Base-by-base conservation (phyloP, 495 filamentous ascomycete species). In the Aspergillus wentii region DNA sequence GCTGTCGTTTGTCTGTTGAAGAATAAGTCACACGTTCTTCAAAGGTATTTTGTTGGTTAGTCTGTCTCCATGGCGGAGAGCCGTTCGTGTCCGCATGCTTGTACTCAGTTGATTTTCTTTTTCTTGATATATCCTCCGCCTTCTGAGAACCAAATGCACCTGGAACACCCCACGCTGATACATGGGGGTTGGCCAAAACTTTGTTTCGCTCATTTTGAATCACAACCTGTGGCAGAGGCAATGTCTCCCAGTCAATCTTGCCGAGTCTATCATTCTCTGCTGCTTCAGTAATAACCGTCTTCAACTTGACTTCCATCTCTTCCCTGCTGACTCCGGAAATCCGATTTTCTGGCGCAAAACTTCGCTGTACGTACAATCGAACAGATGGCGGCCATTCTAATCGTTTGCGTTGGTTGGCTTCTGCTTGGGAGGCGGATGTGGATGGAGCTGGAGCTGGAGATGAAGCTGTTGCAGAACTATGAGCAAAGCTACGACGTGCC, bases 181-280 rank as follows among this genome's bases (percentile, higher is more conserved):
- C 56, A 30, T 32, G 48, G 17, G 65, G 59, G 49, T 62, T 64
- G 32, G 62, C 52, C 43, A 63, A 46, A 36, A 64, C 52, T 46
- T 49, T 56, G 44, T 64, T 67, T 43, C 83, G 80, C 62, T 95
- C 89, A 40, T 76, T 76, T 43, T 77, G 76, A 27, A 99, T 81
- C 62, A 95, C 75, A 38, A 84, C 63, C 62, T 99, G 92, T 0
- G 92, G 92, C n/a, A 97, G 64, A 11, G 85, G 83, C 68, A 89
- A 70, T 15, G 65, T 71, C 33, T 82, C 78, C 92, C 92, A 99
- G 68, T 96, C 76, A 43, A 85, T 75, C 11, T 65, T 69, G 52
- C 79, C 68, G 48, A 96, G 73, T 30, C 72, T 71, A 35, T 83
- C 68, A 44, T 61, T 68, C 46, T 88, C 80, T 40, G 85, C 86